Evolutionary conservation across 345 rosid species (phyloP), one percentile per base, ranked within the genome.

Genomic region (Brassica incana): DNA sequence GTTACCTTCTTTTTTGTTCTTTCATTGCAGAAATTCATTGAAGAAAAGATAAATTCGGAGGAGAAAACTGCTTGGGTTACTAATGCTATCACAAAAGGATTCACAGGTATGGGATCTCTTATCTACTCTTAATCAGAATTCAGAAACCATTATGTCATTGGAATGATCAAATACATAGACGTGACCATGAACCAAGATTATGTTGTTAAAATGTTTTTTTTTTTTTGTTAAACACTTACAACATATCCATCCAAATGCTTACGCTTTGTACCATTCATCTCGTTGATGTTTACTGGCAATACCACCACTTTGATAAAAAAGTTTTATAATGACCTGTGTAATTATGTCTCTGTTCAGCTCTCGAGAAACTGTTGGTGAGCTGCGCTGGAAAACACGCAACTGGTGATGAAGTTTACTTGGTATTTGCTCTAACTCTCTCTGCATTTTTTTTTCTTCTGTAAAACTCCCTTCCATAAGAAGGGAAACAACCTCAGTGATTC

Each of bases 351-450:
- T 81, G 5, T 77, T 80, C 86, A 94, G 94, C 94, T 9, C 91
- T 92, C 9, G 95, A 91, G 88, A 84, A 84, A 85, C 86, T 92
- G 48, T 80, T 94, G 65, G 86, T 80, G 74, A 87, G 70, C 72
- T 86, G 69, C 50, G 82, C 95, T 75, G 91, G 99, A 63, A 87
- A 80, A 83, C 90, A 88, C 83, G 97, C 97, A 0, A 90, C 88
- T 30, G 95, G 94, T 63, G 91, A 90, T 78, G 89, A 89, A 81
- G 85, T 91, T 85, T 88, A 4, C 76, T 71, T 90, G 97, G 97
- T 88, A 80, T 69, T 69, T 69, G 59, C 77, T 29, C 14, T 29
- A 20, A 3, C 11, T 64, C 74, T 81, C 52, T 77, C 60, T 50
- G 11, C 25, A 20, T 74, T 33, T 63, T n/a, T n/a, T n/a, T n/a